phyloP scores from a whole-genome alignment of 805 yeast species.

The Dipodascus geniculatus region DNA sequence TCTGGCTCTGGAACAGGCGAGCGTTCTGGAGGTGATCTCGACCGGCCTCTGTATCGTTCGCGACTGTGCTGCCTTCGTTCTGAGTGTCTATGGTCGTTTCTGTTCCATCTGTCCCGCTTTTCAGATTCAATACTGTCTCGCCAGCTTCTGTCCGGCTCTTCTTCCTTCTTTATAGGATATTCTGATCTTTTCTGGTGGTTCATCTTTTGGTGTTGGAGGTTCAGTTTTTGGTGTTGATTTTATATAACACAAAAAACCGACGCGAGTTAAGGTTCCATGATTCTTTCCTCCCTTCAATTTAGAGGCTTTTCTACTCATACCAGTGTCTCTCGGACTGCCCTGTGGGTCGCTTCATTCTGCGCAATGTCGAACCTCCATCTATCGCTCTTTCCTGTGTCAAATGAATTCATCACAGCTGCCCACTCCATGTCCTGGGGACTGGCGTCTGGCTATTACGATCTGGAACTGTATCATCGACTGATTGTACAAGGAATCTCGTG shows the following conservation, averaged over 20 bases:
- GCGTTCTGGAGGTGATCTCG: not conserved
- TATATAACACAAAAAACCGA: not conserved
- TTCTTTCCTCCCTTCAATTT: not conserved
- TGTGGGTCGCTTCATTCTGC: not conserved
- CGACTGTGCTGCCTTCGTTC: not conserved
- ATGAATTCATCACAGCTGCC: not conserved
- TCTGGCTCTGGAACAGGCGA: not conserved
- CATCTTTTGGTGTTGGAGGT: not conserved
- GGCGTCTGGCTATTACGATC: not conserved
- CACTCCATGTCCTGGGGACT: not conserved
- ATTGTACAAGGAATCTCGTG: not conserved
- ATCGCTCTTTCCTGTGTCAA: not conserved
- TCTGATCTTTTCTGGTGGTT: too few relatives aligned
- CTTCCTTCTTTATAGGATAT: not conserved
- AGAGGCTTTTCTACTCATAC: not conserved
- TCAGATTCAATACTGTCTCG: not conserved
- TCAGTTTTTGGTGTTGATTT: not conserved
- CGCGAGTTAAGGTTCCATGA: not conserved
- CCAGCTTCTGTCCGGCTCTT: not conserved
- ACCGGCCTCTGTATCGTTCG: not conserved
- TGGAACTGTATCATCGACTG: not conserved
- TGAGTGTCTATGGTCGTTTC: not conserved
- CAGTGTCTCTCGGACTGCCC: too few relatives aligned
- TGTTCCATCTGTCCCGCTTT: not conserved
- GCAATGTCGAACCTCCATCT: not conserved